Base-by-base conservation (phyloP, 768 basidiomycete species). In the Neoboletus brunneissimus region DNA sequence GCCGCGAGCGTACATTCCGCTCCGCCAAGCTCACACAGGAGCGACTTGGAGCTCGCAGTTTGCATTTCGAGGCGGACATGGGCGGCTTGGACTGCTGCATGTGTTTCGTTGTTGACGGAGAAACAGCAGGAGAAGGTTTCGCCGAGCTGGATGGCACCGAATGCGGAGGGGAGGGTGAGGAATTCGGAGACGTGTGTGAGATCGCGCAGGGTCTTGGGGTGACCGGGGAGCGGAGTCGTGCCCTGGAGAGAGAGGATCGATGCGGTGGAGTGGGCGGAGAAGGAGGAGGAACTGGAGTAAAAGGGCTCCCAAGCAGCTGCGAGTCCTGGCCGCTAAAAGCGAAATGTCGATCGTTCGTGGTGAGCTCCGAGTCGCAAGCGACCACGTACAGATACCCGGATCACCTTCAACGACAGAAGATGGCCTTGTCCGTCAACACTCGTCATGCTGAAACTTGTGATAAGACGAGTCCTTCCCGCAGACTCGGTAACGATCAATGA, bases 311-410 rank as follows among this genome's bases (percentile, higher is more conserved):
- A 92, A 71, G 87, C 81, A 60, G 78, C 81, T 3, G 88, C 84
- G 48, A 93, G 71, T 49, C 86, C 79, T 20, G 91, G 91, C 61
- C 89, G 81, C 89, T 91, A 66, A 47, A 63, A 42, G 41, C 29
- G 42, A 29, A 23, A 53, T 48, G 44, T 22, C 43, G 47, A 55
- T 51, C 52, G 43, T 53, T 55, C 38, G 29, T 40, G 42, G 44
- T 52, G 42, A 43, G 44, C 22, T 27, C 18, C 37, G 12, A 31
- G 15, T 48, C n/a, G n/a, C n/a, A n/a, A n/a, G n/a, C n/a, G n/a
- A n/a, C n/a, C n/a, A 85, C 89, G 72, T 74, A 93, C 91, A 69
- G 90, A 92, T 56, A 91, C 81, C 52, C 91, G 82, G 88, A 93
- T 93, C 55, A 92, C 91, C 72, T 93, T 93, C 62, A 93, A 76